phyloP scores from a whole-genome alignment of 2,329 filamentous ascomycete genomes.

The Epichloe amarillans region DNA sequence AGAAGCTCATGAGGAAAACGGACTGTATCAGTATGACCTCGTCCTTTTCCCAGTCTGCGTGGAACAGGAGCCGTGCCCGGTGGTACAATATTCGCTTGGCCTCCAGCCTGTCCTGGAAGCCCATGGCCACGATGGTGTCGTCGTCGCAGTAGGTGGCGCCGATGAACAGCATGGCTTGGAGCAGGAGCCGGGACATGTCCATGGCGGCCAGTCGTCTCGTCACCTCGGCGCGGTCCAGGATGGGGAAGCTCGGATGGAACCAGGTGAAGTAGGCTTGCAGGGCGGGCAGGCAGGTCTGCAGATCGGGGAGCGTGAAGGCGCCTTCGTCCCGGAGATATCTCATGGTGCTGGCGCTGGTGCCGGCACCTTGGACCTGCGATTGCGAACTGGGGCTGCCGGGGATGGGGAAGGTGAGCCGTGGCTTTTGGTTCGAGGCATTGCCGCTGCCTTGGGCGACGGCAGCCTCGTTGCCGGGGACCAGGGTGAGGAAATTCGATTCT shows the following conservation, averaged over 20 bases:
- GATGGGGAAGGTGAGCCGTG: constrained; percentile 18
- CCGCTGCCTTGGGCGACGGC: background rate
- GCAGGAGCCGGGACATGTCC: constrained; percentile 32
- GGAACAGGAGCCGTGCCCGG: constrained; percentile 35
- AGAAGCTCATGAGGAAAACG: constrained; percentile 42
- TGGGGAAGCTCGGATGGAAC: constrained; percentile 43
- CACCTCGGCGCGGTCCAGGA: constrained; percentile 34
- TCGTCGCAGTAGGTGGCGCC: constrained; percentile 40
- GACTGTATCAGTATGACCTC: constrained; percentile 36
- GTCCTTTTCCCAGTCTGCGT: constrained; percentile 38
- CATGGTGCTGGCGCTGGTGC: constrained; percentile 33
- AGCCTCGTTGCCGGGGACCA: constrained; percentile 16
- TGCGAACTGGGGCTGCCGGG: constrained; percentile 14
- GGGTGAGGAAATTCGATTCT: constrained; percentile 25
- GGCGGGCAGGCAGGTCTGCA: constrained; percentile 26
- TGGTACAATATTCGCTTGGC: constrained; percentile 38
- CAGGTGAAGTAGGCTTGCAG: constrained; percentile 40
- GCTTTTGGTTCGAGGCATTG: constrained; percentile 8
- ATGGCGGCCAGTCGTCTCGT: constrained; percentile 24
- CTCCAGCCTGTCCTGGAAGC: constrained; percentile 32
- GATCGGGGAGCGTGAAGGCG: constrained; percentile 31
- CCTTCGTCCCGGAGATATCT: constrained; percentile 33
- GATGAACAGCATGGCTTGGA: constrained; percentile 41
- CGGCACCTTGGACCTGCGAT: constrained; percentile 12
- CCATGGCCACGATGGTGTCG: constrained; percentile 27